Evolutionary conservation across 2,329 filamentous ascomycete species (phyloP).

Genomic region (Aspergillus thermomutatus): DNA sequence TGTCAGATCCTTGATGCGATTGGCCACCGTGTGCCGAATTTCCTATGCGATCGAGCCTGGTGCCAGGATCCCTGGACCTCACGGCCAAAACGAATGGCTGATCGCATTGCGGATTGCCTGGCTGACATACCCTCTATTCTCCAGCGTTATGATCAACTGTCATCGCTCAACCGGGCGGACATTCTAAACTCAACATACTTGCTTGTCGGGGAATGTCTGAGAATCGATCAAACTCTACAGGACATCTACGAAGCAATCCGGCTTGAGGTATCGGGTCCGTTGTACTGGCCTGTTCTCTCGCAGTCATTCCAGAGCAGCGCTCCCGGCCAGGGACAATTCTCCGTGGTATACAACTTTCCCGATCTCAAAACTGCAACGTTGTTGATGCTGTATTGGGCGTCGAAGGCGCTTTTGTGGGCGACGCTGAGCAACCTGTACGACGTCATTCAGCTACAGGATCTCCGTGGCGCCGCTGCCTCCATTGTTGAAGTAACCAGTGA

Average conservation of each 20-base stretch:
- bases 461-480: not conserved
- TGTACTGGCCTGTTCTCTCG: constrained; percentile 30
- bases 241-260: constrained; percentile 24
- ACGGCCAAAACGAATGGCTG: constrained; percentile 21
- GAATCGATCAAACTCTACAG: constrained; percentile 23
- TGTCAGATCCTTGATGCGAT: constrained; percentile 30
- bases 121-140: constrained; percentile 23
- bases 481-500: not conserved
- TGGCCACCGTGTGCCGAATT: constrained; percentile 19
- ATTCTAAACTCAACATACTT: constrained; percentile 12
- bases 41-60: constrained; percentile 30
- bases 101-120: constrained; percentile 31
- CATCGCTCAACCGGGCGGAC: constrained; percentile 10
- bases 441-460: constrained; percentile 8
- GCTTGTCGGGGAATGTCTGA: constrained; percentile 25
- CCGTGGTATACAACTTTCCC: constrained; percentile 28
- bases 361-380: constrained; percentile 24
- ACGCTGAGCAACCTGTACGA: constrained; percentile 31
- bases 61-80: constrained; percentile 27
- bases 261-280: constrained; percentile 14
- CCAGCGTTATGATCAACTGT: constrained; percentile 12
- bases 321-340: constrained; percentile 21
- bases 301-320: constrained; percentile 8
- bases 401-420: constrained; percentile 31
- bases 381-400: constrained; percentile 33